Conservation (phyloP, 208 protist species). For the Wallacemonas collosoma region DNA sequence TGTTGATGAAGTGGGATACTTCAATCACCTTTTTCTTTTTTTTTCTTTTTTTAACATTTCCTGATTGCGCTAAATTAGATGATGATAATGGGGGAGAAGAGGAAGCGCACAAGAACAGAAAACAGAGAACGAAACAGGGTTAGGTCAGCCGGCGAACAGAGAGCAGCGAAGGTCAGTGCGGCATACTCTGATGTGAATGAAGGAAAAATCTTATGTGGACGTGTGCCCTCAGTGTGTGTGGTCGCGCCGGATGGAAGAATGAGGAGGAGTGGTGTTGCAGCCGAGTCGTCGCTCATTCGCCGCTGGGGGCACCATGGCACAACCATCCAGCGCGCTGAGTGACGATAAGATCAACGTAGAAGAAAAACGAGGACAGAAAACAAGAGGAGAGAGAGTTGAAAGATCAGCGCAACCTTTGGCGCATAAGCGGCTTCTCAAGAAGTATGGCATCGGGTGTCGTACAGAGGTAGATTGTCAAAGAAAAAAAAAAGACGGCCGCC, state of each 20-base stretch:
- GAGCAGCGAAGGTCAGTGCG: conserved; percentile 16
- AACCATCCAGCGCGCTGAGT: background rate
- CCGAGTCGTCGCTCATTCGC: no score
- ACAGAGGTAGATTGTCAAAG: background rate
- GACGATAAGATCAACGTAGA: conserved; percentile 16
- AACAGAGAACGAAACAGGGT: background rate
- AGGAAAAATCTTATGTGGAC: conserved; percentile 5
- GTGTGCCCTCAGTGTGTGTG: no score
- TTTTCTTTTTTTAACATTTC: background rate
- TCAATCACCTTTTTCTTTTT: background rate
- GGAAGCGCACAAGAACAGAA: background rate
- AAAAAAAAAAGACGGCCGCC: conserved; percentile 20
- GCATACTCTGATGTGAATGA: background rate
- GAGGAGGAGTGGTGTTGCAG: no score
- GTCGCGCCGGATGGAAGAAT: no score
- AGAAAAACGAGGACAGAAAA: conserved; percentile 32
- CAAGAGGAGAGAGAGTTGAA: conserved; percentile 26
- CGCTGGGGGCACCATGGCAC: no score
- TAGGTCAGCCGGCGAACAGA: conserved; percentile 1
- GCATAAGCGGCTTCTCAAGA: conserved; percentile 1
- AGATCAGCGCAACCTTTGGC: background rate
- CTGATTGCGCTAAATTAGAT: background rate
- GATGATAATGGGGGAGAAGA: background rate
- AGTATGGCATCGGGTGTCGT: background rate
- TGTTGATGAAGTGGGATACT: background rate